These are phyloP conservation scores for Tilletiopsis washingtonensis DNA, from an alignment of 1,284 basidiomycete genomes.

Conservation along the genomic window DNA sequence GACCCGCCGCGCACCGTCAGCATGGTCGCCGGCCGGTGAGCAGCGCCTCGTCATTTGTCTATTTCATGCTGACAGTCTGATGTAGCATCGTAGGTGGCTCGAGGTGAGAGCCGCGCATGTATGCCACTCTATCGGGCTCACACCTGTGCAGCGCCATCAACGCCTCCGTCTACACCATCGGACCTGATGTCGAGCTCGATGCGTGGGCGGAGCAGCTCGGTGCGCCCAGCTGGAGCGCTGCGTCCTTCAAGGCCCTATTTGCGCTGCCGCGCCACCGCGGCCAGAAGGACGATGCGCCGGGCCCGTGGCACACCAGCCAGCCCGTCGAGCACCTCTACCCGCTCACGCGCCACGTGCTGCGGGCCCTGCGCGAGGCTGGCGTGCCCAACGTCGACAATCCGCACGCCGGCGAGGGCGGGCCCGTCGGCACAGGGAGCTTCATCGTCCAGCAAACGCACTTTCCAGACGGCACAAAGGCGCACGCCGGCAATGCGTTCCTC, in stretches of 20 bases:
- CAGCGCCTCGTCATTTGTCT: too few relatives aligned
- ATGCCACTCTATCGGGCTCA: not conserved
- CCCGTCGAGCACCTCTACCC: not conserved
- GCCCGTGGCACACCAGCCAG: not conserved
- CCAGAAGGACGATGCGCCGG: not conserved
- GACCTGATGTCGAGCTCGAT: slow-evolving; percentile 1
- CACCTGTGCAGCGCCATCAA: slow-evolving; percentile 6
- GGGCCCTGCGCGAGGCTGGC: slow-evolving; percentile 1
- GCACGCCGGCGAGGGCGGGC: slow-evolving; percentile 1
- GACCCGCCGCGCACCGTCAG: not conserved
- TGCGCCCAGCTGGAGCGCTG: not conserved
- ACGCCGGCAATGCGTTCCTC: slow-evolving; percentile 10
- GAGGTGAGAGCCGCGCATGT: slow-evolving; percentile 1
- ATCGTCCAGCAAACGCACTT: slow-evolving; percentile 1
- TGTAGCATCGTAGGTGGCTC: slow-evolving; percentile 8
- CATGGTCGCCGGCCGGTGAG: slow-evolving; percentile 6
- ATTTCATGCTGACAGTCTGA: too few relatives aligned
- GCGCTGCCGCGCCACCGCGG: not conserved
- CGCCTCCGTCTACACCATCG: slow-evolving; percentile 2
- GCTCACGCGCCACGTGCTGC: slow-evolving; percentile 1
- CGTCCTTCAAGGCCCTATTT: not conserved
- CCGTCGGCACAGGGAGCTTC: slow-evolving; percentile 5
- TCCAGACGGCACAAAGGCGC: slow-evolving; percentile 4
- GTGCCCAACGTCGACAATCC: slow-evolving; percentile 3
- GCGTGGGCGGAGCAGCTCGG: not conserved